Evolutionary conservation across 768 basidiomycete genomes (phyloP), one percentile per base, ranked within the genome.

Genomic region (Guyanaporus albipodus): DNA sequence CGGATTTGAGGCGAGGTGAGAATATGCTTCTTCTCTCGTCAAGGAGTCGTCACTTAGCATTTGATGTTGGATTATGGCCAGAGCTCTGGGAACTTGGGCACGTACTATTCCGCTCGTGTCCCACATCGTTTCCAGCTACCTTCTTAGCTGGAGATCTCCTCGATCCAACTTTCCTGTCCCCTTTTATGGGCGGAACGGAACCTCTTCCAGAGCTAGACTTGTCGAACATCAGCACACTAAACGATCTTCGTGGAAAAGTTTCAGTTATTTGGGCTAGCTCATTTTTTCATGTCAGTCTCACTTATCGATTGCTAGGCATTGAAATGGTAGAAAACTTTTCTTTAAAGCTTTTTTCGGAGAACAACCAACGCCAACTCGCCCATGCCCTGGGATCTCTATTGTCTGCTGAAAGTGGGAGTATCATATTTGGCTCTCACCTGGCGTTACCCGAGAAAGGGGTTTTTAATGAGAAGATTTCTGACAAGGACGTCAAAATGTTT

Each of bases 1-100:
- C 71, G 3, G 76, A 77, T 48, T 38, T 75, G 18, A 50, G 57
- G 15, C 56, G 55, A 46, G 72, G 75, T 73, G 33, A 46, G 52
- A 19, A 19, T 19, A 4, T 7, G 6, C 12, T 24, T 36, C 45
- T 18, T 6, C 10, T 29, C 7, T n/a, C n/a, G n/a, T n/a, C n/a
- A n/a, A n/a, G n/a, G 29, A 31, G 29, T 34, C 11, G 8, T 27
- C 10, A 8, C 14, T 4, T 26, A 24, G 38, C 11, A 17, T 2
- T 6, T 21, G 4, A 33, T 15, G 8, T 26, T 36, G 22, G 10
- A 45, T 17, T 18, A 22, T 32, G 38, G 24, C 15, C 45, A 83
- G 82, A 66, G 9, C 79, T 80, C 50, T 85, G 82, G 82, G 70
- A 78, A 5, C 67, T 75, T 4, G 83, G 83, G 1, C 82, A 85